These are phyloP conservation scores for Arxiozyma slooffiae DNA, from an alignment of 1,139 yeast genomes.

Conservation along the genomic window DNA sequence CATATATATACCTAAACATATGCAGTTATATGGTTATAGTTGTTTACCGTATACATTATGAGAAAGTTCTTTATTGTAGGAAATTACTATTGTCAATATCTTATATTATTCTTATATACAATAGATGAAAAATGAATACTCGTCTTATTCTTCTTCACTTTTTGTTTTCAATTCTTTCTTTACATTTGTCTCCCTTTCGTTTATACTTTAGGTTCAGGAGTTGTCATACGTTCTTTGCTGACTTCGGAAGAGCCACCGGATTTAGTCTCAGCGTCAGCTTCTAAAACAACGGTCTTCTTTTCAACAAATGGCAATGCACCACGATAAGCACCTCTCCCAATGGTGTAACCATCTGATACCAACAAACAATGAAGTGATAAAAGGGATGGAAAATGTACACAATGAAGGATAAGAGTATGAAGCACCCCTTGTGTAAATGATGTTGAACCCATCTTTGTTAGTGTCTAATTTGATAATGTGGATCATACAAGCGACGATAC, in stretches of 20 bases:
- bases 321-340: conserved; percentile 4
- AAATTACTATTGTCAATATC: no score
- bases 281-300: background rate
- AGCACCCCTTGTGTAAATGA: conserved; percentile 18
- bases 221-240: background rate
- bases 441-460: conserved; percentile 25
- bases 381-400: conserved; percentile 24
- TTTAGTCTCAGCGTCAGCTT: background rate
- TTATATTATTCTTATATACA: no score
- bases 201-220: conserved; percentile 5
- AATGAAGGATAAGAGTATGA: conserved; percentile 25
- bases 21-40: background rate
- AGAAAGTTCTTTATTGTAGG: no score
- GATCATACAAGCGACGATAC: conserved; percentile 24
- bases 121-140: no score
- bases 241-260: conserved; percentile 1
- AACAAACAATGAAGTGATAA: conserved; percentile 14
- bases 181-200: background rate
- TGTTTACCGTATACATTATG: no score
- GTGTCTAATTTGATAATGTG: conserved; percentile 28
- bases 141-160: no score
- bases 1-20: background rate
- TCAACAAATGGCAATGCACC: conserved; percentile 3
- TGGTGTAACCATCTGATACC: conserved; percentile 7
- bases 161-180: no score